Conservation (phyloP, 2,329 filamentous ascomycete species). For the Elsinoe ampelina region DNA sequence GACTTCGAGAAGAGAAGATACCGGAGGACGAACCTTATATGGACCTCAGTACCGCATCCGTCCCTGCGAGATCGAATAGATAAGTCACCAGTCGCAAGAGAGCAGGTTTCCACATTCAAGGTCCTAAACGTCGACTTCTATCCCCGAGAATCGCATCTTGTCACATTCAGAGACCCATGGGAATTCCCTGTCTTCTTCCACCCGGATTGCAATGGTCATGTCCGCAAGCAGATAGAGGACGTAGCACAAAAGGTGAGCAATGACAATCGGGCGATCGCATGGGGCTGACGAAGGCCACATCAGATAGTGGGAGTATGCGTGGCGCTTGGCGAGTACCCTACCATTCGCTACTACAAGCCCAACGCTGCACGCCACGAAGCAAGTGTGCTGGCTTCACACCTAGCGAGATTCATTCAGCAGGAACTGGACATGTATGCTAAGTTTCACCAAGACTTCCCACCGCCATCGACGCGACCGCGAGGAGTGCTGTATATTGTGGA, state of each 20-base stretch:
- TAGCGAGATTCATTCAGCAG: conserved; percentile 84
- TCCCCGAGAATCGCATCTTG: conserved; percentile 79
- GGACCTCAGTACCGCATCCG: conserved; percentile 69
- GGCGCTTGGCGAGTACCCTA: conserved; percentile 84
- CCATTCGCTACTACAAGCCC: conserved; percentile 83
- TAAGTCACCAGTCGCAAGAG: conserved; percentile 55
- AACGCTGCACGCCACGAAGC: conserved; percentile 72
- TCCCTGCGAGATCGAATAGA: conserved; percentile 66
- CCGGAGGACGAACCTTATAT: conserved; percentile 68
- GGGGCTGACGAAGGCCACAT: neutral
- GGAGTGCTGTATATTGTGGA: conserved; percentile 81
- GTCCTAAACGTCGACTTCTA: conserved; percentile 82
- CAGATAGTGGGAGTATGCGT: conserved; percentile 82
- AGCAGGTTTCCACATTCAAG: conserved; percentile 70
- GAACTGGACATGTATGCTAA: conserved; percentile 85
- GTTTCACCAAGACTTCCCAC: conserved; percentile 75
- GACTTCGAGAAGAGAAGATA: conserved; percentile 84
- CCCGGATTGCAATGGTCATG: conserved; percentile 74
- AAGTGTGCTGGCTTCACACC: conserved; percentile 72
- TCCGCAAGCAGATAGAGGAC: conserved; percentile 72
- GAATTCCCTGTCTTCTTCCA: conserved; percentile 92
- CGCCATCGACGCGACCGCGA: conserved; percentile 65
- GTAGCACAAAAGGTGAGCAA: conserved; percentile 71
- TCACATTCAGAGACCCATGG: conserved; percentile 90
- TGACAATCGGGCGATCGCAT: neutral